Conservation (phyloP, 495 filamentous ascomycete species). For the Podospora bellae-mahoneyi region DNA sequence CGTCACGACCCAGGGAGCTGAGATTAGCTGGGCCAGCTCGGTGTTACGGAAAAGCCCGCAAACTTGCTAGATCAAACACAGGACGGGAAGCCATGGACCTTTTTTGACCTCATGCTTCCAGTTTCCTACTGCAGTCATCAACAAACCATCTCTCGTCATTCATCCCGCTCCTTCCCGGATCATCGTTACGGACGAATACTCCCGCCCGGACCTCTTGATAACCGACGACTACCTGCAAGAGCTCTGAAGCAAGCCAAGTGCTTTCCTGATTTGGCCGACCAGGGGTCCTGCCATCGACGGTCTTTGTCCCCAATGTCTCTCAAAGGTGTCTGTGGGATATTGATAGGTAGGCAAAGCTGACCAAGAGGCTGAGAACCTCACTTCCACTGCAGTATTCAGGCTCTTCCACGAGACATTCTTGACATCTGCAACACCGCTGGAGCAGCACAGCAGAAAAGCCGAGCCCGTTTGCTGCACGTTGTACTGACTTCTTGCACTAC, state of each 20-base stretch:
- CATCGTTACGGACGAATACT: not conserved
- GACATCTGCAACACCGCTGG: not conserved
- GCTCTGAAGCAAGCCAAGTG: not conserved
- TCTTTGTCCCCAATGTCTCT: not conserved
- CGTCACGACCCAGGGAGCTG: not conserved
- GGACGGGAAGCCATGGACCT: not conserved
- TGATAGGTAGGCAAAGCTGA: not conserved
- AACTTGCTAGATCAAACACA: not conserved
- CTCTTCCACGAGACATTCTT: not conserved
- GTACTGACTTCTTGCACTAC: not conserved
- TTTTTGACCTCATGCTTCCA: not conserved
- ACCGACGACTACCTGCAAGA: not conserved
- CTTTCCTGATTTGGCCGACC: not conserved
- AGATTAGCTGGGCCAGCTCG: not conserved
- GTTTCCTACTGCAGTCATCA: not conserved
- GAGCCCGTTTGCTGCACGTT: not conserved
- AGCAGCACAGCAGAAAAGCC: constrained; percentile 3
- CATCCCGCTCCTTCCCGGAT: not conserved
- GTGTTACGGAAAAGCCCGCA: not conserved
- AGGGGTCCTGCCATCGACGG: not conserved
- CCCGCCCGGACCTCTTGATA: not conserved
- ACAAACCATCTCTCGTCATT: not conserved
- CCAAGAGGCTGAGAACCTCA: not conserved
- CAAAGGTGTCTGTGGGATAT: not conserved
- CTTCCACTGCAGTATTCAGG: not conserved